These are phyloP conservation scores for Fusarium sp. DNA, from an alignment of 2,329 filamentous ascomycete species.

Conservation along the genomic window DNA sequence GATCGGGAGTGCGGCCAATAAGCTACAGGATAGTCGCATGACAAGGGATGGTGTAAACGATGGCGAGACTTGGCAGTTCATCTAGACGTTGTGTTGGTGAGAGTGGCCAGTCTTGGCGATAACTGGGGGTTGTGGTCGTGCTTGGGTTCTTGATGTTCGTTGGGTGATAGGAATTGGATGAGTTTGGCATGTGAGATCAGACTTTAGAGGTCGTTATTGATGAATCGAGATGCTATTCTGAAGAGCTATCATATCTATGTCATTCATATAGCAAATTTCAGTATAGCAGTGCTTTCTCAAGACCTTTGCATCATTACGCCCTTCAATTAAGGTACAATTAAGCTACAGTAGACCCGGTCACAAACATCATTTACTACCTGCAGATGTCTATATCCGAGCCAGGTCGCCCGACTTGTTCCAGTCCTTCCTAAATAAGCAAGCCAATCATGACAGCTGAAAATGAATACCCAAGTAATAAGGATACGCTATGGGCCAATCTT, in stretches of 20 bases:
- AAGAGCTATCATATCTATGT: background rate
- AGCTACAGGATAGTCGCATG: background rate
- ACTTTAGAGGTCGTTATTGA: background rate
- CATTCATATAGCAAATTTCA: background rate
- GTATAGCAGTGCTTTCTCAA: background rate
- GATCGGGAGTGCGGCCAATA: background rate
- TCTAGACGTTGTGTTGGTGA: background rate
- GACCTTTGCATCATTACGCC: too few relatives aligned
- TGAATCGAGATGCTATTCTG: background rate
- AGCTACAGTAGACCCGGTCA: too few relatives aligned
- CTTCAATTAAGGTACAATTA: too few relatives aligned
- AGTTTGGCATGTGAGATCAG: background rate
- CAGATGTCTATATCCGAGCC: background rate
- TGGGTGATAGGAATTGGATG: conserved; percentile 3
- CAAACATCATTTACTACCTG: background rate
- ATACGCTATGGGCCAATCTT: background rate
- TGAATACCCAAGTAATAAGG: background rate
- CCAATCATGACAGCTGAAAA: background rate
- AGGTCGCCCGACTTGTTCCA: background rate
- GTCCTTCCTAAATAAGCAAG: background rate
- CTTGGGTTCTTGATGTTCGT: conserved; percentile 32
- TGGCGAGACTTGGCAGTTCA: conserved; percentile 24
- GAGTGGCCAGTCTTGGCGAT: conserved; percentile 21
- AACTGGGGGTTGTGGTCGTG: conserved; percentile 27
- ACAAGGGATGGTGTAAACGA: background rate